These are phyloP conservation scores for Inga leiocalycina DNA, from an alignment of 306 rosid genomes.

Conservation along the genomic window DNA sequence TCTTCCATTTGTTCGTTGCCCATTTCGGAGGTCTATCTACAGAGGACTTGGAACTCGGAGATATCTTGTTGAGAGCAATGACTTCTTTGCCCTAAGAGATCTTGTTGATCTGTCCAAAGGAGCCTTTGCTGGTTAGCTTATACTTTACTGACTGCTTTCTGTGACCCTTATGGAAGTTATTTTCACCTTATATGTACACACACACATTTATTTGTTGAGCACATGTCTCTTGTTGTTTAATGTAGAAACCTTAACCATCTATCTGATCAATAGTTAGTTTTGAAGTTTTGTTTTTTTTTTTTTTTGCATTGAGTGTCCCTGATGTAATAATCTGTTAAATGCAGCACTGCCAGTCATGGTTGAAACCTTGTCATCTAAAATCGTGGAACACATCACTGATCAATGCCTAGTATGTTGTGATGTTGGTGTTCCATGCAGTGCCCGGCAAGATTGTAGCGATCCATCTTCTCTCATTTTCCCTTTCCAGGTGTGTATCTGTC, in stretches of 20 bases:
- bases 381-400: slow-evolving; percentile 84
- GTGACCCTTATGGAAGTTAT: slow-evolving; percentile 17
- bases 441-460: slow-evolving; percentile 87
- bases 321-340: slow-evolving; percentile 35
- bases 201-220: not conserved
- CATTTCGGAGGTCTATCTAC: slow-evolving; percentile 80
- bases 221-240: slow-evolving; percentile 11
- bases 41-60: slow-evolving; percentile 83
- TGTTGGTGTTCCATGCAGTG: slow-evolving; percentile 88
- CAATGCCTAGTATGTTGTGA: slow-evolving; percentile 98
- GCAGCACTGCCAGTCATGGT: slow-evolving; percentile 91
- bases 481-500: slow-evolving; percentile 72
- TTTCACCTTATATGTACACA: not conserved
- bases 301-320: slow-evolving; percentile 26
- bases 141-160: slow-evolving; percentile 22
- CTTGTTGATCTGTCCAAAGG: slow-evolving; percentile 98
- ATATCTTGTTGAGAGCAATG: slow-evolving; percentile 92
- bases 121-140: slow-evolving; percentile 86
- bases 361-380: slow-evolving; percentile 77
- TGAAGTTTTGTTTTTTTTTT: not conserved
- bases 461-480: slow-evolving; percentile 96
- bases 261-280: slow-evolving; percentile 9
- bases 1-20: slow-evolving; percentile 88
- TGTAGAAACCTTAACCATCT: slow-evolving; percentile 22
- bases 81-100: slow-evolving; percentile 95